Conservation (phyloP, 345 rosid species). For the Eutrema heterophyllum region DNA sequence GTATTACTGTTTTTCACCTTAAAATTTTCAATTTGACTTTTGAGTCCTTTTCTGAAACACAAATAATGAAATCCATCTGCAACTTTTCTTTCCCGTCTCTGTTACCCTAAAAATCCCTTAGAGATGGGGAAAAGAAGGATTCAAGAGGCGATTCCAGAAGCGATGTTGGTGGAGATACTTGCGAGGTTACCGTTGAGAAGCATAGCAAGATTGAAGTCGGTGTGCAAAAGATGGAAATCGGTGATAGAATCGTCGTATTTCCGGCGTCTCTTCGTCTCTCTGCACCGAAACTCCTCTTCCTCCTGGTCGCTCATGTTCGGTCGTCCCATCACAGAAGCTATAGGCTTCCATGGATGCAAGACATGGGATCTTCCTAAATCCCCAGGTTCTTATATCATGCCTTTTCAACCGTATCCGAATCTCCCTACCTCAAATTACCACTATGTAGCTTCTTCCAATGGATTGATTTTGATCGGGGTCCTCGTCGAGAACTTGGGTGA, state of each 20-base stretch:
- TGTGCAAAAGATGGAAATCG: constrained; percentile 3
- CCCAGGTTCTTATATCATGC: background rate
- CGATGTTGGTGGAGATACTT: background rate
- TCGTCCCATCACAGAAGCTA: constrained; percentile 1
- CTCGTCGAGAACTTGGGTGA: background rate
- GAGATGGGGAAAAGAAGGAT: no score
- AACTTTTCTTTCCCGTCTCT: background rate
- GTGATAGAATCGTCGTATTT: background rate
- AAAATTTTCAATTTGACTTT: background rate
- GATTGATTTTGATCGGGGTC: background rate
- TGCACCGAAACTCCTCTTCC: background rate
- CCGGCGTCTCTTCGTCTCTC: background rate
- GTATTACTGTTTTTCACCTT: background rate
- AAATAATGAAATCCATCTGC: no score
- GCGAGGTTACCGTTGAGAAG: background rate
- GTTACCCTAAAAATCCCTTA: no score
- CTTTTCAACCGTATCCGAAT: background rate
- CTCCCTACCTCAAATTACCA: background rate
- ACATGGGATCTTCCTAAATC: background rate
- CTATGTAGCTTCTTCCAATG: background rate
- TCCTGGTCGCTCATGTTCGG: constrained; percentile 16
- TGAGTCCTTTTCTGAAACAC: background rate
- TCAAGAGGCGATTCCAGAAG: background rate
- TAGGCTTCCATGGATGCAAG: background rate
- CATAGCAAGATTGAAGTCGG: background rate